These are phyloP conservation scores for Echinochloa phyllopogon DNA, from an alignment of 176 grass and related monocot genomes.

Conservation along the genomic window DNA sequence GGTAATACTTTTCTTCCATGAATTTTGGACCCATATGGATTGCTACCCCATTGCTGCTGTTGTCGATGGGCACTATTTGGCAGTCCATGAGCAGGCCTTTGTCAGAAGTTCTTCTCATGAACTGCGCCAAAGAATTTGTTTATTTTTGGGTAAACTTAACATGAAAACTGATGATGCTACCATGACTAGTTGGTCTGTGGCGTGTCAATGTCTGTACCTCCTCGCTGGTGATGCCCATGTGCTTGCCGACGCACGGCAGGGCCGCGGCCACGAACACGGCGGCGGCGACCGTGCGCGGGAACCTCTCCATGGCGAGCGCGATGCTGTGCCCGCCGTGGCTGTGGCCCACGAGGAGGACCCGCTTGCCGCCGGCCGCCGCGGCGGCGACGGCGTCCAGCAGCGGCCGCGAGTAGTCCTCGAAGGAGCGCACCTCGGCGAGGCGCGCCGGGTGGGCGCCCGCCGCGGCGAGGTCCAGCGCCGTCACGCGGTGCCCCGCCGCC, in stretches of 20 bases:
- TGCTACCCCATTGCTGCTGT: neutral
- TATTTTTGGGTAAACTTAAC: too few relatives aligned
- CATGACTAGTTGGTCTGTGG: neutral
- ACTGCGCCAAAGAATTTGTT: slow-evolving; percentile 4
- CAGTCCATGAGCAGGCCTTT: slow-evolving; percentile 46
- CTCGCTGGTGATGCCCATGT: slow-evolving; percentile 20
- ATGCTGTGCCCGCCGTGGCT: slow-evolving; percentile 60
- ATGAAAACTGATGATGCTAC: too few relatives aligned
- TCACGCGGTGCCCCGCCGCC: slow-evolving; percentile 50
- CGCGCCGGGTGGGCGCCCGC: slow-evolving; percentile 44
- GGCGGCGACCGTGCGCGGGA: slow-evolving; percentile 40
- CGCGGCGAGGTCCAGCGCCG: slow-evolving; percentile 59
- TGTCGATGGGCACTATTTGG: slow-evolving; percentile 21
- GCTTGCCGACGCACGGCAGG: slow-evolving; percentile 49
- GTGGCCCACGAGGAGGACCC: slow-evolving; percentile 53
- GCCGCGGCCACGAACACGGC: slow-evolving; percentile 56
- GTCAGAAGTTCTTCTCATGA: slow-evolving; percentile 39
- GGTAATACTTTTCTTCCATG: slow-evolving; percentile 44
- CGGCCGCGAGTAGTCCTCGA: slow-evolving; percentile 59
- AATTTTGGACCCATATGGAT: slow-evolving; percentile 34
- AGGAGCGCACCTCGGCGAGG: slow-evolving; percentile 49
- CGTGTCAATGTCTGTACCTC: neutral
- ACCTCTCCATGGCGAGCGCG: slow-evolving; percentile 62
- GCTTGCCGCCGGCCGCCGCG: slow-evolving; percentile 19
- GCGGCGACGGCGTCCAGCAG: slow-evolving; percentile 55